phyloP scores from a whole-genome alignment of 441 rosid genomes.

The Eruca vesicaria region DNA sequence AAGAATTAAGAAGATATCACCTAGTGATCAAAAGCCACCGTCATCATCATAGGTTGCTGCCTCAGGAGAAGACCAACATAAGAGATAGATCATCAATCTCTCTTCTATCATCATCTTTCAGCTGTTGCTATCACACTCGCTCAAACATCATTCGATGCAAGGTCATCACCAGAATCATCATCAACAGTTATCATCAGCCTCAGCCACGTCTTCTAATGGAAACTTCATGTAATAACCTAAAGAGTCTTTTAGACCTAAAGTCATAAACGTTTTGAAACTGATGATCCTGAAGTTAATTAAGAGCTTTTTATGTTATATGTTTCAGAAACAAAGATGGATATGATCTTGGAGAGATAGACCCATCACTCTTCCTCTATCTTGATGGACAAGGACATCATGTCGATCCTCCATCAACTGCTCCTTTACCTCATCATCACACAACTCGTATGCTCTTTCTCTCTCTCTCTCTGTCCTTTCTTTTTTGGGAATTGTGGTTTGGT shows the following conservation, averaged over 20 bases:
- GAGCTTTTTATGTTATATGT: background rate
- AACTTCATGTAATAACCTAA: constrained; percentile 71
- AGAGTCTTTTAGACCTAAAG: background rate
- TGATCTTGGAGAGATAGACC: constrained; percentile 93
- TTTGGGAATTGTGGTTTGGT: constrained; percentile 30
- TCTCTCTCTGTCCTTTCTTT: background rate
- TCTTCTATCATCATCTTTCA: constrained; percentile 27
- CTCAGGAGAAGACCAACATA: constrained; percentile 28
- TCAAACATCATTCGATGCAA: constrained; percentile 42
- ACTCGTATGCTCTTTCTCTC: constrained; percentile 42
- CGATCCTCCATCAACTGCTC: constrained; percentile 36
- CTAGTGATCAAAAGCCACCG: constrained; percentile 26
- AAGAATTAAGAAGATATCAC: constrained; percentile 11
- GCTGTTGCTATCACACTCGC: constrained; percentile 53
- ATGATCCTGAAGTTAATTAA: background rate
- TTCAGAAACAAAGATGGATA: constrained; percentile 70
- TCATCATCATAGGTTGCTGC: constrained; percentile 27
- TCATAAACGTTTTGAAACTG: background rate
- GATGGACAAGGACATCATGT: constrained; percentile 81
- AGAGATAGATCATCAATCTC: constrained; percentile 26
- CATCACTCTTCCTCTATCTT: constrained; percentile 88
- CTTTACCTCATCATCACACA: constrained; percentile 61
- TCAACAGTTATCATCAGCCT: constrained; percentile 49
- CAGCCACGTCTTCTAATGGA: constrained; percentile 59
- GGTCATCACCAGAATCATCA: constrained; percentile 64